Base-by-base conservation (phyloP, 345 rosid genomes). In the Draba incana region DNA sequence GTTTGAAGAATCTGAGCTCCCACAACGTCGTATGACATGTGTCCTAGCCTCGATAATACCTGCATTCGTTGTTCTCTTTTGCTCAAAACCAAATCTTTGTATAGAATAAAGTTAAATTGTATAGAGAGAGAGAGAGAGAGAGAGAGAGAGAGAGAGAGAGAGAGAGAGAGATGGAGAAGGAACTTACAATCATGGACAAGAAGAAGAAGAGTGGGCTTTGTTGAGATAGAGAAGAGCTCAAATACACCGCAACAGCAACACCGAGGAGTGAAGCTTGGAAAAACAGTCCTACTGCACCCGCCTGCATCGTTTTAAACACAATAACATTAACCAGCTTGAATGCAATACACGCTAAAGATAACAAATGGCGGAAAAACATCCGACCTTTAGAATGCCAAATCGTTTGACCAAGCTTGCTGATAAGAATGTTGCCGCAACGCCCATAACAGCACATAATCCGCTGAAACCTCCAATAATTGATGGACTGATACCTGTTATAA, bases 1-100 rank as follows among this genome's bases (percentile, higher is more conserved):
- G 97, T 88, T 79, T 94, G 98, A 66, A 93, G 97, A 70, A 93
- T 93, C 83, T 93, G 98, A 13, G 92, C 90, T 44, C 97, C 92
- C 8, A 90, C 85, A 35, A 93, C 78, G 52, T 88, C 96, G 24
- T 88, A 88, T 13, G 96, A 87, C 97, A 91, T 88, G 75, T 94
- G 91, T 33, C 99, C 97, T 69, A 94, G 79, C 74, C 99, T 84
- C 42, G 97, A 94, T 8, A 91, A 62, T 25, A 94, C 91, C 96
- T 94, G 82, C 77, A 64, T 30, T 56, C 8, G 12, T 45, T 35
- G 12, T 47, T 48, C 33, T 6, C 53, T 15, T 52, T 10, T 30
- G 6, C 51, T 74, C 39, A 74, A 51, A 20, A 42, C 49, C 52
- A 31, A 44, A 35, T 35, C 63, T 31, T 31, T 53, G 49, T 10